phyloP scores from a whole-genome alignment of 306 rosid genomes.

The Gleditsia sinensis region DNA sequence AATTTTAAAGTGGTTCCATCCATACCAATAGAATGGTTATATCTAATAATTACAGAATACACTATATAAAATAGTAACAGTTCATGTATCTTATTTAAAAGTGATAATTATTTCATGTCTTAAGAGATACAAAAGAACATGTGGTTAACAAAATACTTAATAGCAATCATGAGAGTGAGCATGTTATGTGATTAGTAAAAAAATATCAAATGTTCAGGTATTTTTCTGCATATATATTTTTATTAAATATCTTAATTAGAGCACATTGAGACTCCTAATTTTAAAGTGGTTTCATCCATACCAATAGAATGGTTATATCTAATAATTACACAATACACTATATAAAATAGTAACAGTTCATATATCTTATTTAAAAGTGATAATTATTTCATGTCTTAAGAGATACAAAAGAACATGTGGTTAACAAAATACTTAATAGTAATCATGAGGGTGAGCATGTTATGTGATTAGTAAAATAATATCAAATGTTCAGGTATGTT shows the following conservation, averaged over 20 bases:
- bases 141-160: neutral
- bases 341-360: neutral
- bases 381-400: conserved; percentile 19
- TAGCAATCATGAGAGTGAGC: neutral
- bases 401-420: conserved; percentile 1
- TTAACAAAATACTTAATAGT: neutral
- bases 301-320: neutral
- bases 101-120: conserved; percentile 13
- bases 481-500: neutral
- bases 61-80: neutral
- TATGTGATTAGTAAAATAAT: neutral
- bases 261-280: neutral
- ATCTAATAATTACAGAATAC: neutral
- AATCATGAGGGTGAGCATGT: neutral
- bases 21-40: neutral
- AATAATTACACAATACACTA: neutral
- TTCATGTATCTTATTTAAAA: neutral
- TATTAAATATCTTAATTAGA: neutral
- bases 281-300: neutral
- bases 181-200: neutral
- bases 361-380: neutral
- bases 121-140: conserved; percentile 18
- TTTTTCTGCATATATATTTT: neutral
- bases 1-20: neutral
- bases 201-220: neutral